These are phyloP conservation scores for Lactarius hengduanensis DNA, from an alignment of 768 basidiomycete genomes.

Conservation along the genomic window DNA sequence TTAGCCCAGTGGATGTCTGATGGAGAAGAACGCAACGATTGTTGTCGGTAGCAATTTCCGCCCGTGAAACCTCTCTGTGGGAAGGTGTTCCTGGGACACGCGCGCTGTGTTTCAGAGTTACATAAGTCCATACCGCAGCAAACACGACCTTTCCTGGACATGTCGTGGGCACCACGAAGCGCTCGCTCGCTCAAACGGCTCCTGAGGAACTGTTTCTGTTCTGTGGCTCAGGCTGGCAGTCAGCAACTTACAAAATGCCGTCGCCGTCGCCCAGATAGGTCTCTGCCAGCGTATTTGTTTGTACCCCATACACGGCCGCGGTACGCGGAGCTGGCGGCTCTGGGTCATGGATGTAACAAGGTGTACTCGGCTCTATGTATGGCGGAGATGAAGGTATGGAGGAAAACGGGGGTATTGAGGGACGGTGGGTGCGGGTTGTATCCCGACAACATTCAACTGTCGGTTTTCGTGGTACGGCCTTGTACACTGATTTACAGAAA, in stretches of 20 bases:
- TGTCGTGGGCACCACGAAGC: neutral
- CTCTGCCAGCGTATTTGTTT: neutral
- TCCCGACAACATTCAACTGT: too few relatives aligned
- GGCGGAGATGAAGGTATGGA: neutral
- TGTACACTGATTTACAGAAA: neutral
- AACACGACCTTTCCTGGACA: neutral
- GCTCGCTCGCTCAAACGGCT: neutral
- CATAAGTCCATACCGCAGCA: neutral
- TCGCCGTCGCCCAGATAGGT: neutral
- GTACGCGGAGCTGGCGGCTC: too few relatives aligned
- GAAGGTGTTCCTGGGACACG: neutral
- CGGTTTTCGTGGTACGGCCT: neutral
- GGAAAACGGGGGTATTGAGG: neutral
- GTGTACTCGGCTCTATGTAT: neutral
- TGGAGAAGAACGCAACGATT: neutral
- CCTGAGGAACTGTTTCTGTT: neutral
- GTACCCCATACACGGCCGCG: too few relatives aligned
- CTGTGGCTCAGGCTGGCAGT: neutral
- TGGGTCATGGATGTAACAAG: neutral
- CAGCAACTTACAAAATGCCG: neutral
- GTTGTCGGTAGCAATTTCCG: neutral
- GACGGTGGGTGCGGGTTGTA: neutral
- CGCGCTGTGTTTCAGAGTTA: neutral
- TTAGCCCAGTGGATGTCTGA: neutral
- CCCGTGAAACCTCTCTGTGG: neutral